Conservation (phyloP, 768 basidiomycete species). For the Calocera cornea region DNA sequence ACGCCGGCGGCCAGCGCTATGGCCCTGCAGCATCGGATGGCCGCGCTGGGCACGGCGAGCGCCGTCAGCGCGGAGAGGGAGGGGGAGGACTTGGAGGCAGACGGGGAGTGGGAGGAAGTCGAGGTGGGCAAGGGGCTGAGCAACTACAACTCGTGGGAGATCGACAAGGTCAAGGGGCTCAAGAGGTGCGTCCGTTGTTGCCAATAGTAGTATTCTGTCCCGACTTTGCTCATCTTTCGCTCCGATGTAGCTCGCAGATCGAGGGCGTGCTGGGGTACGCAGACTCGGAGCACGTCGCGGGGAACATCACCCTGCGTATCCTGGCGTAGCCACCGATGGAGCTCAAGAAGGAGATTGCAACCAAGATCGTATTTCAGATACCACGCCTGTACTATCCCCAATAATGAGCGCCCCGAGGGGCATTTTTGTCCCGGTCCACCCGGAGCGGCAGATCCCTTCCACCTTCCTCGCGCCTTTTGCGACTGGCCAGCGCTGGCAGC, state of each 20-base stretch:
- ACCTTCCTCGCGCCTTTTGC: no score
- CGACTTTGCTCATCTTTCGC: no score
- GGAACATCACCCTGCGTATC: conserved; percentile 73
- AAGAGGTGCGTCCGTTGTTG: conserved; percentile 80
- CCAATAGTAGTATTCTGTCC: no score
- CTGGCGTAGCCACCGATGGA: conserved; percentile 26
- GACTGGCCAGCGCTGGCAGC: no score
- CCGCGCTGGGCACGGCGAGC: neutral
- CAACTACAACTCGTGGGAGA: conserved; percentile 92
- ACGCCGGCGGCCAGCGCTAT: neutral
- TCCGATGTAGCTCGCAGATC: conserved; percentile 54
- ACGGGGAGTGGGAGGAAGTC: conserved; percentile 52
- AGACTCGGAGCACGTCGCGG: conserved; percentile 94
- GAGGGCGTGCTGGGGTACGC: conserved; percentile 76
- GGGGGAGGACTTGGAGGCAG: conserved; percentile 17
- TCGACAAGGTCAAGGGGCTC: conserved; percentile 70
- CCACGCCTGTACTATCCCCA: neutral
- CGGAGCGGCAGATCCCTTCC: no score
- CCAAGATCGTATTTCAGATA: neutral
- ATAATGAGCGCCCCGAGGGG: no score
- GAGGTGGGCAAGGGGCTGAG: conserved; percentile 92
- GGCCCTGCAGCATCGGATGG: neutral
- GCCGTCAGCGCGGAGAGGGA: neutral
- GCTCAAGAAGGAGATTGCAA: neutral
- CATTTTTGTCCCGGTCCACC: no score